Evolutionary conservation across 306 rosid genomes (phyloP).

Genomic region (Sicyos edulis): DNA sequence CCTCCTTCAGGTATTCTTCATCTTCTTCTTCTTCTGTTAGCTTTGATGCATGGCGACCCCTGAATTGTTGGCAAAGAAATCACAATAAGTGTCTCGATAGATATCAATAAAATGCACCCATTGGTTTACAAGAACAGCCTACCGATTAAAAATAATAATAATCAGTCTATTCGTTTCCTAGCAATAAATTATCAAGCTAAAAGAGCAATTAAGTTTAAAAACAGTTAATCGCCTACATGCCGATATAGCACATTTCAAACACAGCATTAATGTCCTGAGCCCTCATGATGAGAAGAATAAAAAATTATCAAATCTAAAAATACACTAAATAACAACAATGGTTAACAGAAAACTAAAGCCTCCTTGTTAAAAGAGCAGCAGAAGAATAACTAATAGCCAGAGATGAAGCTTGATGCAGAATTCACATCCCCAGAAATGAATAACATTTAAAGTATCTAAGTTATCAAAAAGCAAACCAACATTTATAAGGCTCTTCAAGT

Average conservation of each 20-base stretch:
- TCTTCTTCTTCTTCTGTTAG: constrained; percentile 95
- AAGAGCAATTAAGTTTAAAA: no score
- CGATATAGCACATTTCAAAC: neutral
- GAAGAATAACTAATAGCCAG: no score
- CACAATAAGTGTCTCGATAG: neutral
- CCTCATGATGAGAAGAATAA: neutral
- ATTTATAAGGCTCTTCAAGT: no score
- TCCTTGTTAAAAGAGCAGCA: neutral
- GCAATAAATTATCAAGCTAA: neutral
- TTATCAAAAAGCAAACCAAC: no score
- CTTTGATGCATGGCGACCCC: constrained; percentile 99
- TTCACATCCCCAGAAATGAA: no score
- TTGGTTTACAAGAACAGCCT: neutral
- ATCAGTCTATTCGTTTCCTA: neutral
- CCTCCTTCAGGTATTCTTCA: constrained; percentile 89
- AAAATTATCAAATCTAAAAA: neutral
- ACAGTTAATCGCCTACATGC: neutral
- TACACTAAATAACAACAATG: neutral
- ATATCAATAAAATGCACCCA: neutral
- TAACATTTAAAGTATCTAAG: neutral
- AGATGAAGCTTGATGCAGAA: no score
- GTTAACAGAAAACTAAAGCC: neutral
- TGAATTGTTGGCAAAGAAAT: constrained; percentile 21
- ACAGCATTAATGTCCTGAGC: neutral
- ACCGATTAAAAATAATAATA: neutral